Conservation (phyloP, 208 protist species). For the Strigomonas culicis region DNA sequence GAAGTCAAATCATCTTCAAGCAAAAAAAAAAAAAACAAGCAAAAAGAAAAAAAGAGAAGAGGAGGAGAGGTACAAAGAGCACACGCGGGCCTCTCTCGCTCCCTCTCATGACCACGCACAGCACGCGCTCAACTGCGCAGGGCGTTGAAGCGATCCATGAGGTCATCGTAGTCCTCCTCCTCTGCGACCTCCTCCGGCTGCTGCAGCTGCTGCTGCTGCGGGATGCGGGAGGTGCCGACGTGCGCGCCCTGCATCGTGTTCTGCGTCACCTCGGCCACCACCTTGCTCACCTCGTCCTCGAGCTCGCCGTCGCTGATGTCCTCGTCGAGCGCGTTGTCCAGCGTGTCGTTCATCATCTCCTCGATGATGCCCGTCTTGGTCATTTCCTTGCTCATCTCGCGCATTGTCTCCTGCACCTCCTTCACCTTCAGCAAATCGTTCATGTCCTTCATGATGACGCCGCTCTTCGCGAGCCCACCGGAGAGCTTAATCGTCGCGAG, state of each 20-base stretch:
- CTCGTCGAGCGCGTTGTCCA: slow-evolving; percentile 78
- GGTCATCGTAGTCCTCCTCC: slow-evolving; percentile 35
- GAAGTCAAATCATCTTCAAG: neutral
- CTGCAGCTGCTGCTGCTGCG: slow-evolving; percentile 24
- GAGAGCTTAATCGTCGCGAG: slow-evolving; percentile 73
- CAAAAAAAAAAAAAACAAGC: slow-evolving; percentile 14
- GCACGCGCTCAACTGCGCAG: slow-evolving; percentile 42
- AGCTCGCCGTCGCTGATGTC: slow-evolving; percentile 85
- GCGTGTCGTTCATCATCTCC: slow-evolving; percentile 86
- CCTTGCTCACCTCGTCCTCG: slow-evolving; percentile 87
- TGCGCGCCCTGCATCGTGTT: slow-evolving; percentile 59
- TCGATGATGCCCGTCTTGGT: slow-evolving; percentile 88
- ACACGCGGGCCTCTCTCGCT: too few relatives aligned
- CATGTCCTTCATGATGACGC: slow-evolving; percentile 86
- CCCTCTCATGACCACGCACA: too few relatives aligned
- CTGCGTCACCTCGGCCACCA: slow-evolving; percentile 80
- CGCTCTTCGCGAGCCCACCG: slow-evolving; percentile 61
- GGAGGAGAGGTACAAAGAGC: slow-evolving; percentile 5
- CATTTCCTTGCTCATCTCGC: slow-evolving; percentile 83
- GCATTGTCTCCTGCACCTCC: slow-evolving; percentile 81
- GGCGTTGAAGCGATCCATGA: slow-evolving; percentile 59
- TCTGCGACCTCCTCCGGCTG: slow-evolving; percentile 26
- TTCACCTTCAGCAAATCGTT: slow-evolving; percentile 73
- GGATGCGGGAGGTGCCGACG: slow-evolving; percentile 51
- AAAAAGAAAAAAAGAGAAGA: slow-evolving; percentile 10